Percentiles rank a stretch among this genome's conserved stretches.
Conservation (phyloP, 2,329 filamentous ascomycete species). For the Ceratocystis harringtonii region DNA sequence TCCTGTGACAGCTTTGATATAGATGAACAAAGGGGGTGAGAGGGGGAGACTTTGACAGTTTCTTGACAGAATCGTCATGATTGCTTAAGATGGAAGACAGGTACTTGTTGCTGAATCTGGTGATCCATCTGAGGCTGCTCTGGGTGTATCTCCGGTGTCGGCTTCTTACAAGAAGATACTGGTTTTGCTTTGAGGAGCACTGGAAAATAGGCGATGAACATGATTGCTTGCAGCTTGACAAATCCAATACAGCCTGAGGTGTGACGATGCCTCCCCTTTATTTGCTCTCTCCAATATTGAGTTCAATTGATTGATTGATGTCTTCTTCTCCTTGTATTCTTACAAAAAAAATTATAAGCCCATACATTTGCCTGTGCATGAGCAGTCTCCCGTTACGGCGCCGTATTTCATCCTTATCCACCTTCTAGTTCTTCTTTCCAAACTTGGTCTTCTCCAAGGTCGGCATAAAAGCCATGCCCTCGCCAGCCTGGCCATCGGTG, state of each 20-base stretch:
- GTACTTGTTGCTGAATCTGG: too few species aligned
- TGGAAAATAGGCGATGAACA: background rate
- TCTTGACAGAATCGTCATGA: too few species aligned
- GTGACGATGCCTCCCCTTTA: background rate
- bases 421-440: constrained; percentile 5
- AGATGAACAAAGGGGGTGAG: too few species aligned
- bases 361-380: background rate
- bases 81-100: too few species aligned
- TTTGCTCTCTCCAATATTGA: background rate
- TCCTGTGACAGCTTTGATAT: too few species aligned
- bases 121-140: too few species aligned
- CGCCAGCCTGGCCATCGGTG: constrained; percentile 26
- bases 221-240: background rate
- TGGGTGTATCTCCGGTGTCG: too few species aligned
- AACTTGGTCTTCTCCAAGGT: constrained; percentile 24
- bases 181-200: background rate
- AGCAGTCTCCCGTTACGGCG: background rate
- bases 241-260: background rate
- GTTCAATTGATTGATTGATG: background rate
- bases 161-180: too few species aligned
- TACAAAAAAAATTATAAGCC: background rate
- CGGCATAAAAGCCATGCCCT: constrained; percentile 45
- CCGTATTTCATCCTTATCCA: background rate
- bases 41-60: too few species aligned
- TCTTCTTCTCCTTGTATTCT: background rate